phyloP scores from a whole-genome alignment of 805 yeast genomes.

The Myxozyma geophila region DNA sequence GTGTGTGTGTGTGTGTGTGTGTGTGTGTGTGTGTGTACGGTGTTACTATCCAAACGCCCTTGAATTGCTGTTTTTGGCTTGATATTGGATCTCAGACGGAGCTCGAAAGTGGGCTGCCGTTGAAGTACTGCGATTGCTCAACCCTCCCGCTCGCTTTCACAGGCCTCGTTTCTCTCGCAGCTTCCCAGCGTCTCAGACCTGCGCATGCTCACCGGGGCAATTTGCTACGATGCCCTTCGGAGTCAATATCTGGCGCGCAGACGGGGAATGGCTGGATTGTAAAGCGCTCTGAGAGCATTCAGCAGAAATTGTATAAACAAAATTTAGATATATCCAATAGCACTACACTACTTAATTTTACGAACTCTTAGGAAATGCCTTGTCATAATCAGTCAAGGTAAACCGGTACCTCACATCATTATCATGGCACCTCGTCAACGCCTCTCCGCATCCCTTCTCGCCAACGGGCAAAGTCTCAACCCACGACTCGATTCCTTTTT shows the following conservation, averaged over 20 bases:
- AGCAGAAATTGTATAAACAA: neutral
- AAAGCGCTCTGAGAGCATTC: too few relatives aligned
- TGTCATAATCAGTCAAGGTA: conserved; percentile 51
- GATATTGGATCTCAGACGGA: too few relatives aligned
- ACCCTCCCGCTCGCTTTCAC: neutral
- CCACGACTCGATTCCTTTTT: conserved; percentile 46
- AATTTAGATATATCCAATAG: too few relatives aligned
- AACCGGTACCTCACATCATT: conserved; percentile 51
- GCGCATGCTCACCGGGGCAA: conserved; percentile 15
- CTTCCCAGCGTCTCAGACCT: neutral
- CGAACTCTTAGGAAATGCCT: conserved; percentile 43
- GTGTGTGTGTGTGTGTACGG: too few relatives aligned
- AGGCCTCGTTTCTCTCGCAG: neutral
- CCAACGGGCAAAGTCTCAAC: conserved; percentile 46
- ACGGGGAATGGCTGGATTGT: neutral
- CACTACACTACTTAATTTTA: too few relatives aligned
- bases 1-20: too few relatives aligned
- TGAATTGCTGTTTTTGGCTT: too few relatives aligned
- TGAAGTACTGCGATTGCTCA: too few relatives aligned
- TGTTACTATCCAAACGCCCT: too few relatives aligned
- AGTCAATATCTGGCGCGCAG: conserved; percentile 10
- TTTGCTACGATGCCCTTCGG: conserved; percentile 2
- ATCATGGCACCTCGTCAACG: conserved; percentile 45
- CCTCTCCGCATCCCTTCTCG: conserved; percentile 45
- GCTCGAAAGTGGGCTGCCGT: too few relatives aligned